Evolutionary conservation across 2,329 filamentous ascomycete species (phyloP).

Genomic region (Triangularia setosa): DNA sequence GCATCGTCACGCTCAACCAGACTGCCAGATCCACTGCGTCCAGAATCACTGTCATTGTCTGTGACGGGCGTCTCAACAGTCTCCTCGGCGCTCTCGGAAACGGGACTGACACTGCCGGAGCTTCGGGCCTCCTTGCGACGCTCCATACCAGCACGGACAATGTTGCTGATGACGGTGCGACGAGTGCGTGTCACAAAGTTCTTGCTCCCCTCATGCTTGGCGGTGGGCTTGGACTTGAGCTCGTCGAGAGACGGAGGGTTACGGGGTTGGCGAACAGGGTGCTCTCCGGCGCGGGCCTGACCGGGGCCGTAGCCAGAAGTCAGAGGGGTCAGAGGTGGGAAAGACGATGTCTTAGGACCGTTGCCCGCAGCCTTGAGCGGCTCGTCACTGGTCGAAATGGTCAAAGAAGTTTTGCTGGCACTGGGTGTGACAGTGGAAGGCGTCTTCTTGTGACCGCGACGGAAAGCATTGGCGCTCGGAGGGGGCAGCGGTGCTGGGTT

Average conservation of each 20-base stretch:
- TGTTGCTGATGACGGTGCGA: constrained; percentile 84
- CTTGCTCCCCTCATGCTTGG: constrained; percentile 92
- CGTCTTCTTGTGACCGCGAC: constrained; percentile 88
- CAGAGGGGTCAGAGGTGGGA: constrained; percentile 76
- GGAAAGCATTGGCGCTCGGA: constrained; percentile 86
- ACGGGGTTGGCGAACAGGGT: constrained; percentile 87
- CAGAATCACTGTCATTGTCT: constrained; percentile 72
- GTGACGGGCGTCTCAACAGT: constrained; percentile 60
- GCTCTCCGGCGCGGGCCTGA: constrained; percentile 88
- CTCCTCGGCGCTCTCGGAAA: constrained; percentile 72
- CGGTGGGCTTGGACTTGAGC: constrained; percentile 81
- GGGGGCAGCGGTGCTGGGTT: constrained; percentile 67
- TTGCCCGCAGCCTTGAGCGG: constrained; percentile 61
- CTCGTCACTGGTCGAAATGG: constrained; percentile 42
- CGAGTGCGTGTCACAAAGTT: constrained; percentile 94
- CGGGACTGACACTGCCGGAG: constrained; percentile 79
- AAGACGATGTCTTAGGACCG: constrained; percentile 64
- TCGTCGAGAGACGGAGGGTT: constrained; percentile 91
- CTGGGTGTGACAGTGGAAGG: constrained; percentile 68
- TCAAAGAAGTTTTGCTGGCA: constrained; percentile 48
- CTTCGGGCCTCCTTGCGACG: constrained; percentile 74
- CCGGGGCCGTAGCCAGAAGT: constrained; percentile 84
- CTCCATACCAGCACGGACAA: constrained; percentile 84
- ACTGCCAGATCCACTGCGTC: constrained; percentile 72
- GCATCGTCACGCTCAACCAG: constrained; percentile 64